A percentile compares a stretch with the other conserved stretches of the same genome.
Conservation (phyloP, 2,329 filamentous ascomycete genomes). For the Penicillium sp. region DNA sequence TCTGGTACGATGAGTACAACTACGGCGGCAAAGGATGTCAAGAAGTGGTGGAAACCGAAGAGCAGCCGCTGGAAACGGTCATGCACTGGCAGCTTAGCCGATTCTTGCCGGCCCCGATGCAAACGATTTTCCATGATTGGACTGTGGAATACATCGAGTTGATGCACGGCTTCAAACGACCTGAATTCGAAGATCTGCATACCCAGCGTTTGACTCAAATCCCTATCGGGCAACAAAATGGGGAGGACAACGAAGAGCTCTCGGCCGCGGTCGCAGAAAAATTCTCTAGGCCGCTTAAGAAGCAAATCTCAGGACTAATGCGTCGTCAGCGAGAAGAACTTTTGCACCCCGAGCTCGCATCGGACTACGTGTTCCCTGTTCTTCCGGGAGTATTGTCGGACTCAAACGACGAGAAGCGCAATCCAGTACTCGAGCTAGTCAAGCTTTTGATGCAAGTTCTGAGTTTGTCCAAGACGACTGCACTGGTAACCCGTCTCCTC, state of each 20-base stretch:
- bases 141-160: slow-evolving; percentile 92
- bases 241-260: slow-evolving; percentile 63
- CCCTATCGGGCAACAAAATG: slow-evolving; percentile 61
- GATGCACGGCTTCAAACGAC: slow-evolving; percentile 86
- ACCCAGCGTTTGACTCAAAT: slow-evolving; percentile 65
- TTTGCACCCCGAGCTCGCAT: slow-evolving; percentile 83
- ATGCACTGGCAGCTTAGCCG: slow-evolving; percentile 99
- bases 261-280: slow-evolving; percentile 75
- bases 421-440: slow-evolving; percentile 86
- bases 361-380: slow-evolving; percentile 83
- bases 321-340: slow-evolving; percentile 86
- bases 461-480: slow-evolving; percentile 86
- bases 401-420: slow-evolving; percentile 64
- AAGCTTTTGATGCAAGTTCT: slow-evolving; percentile 93
- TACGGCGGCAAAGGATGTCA: slow-evolving; percentile 93
- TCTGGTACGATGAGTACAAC: slow-evolving; percentile 99
- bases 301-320: slow-evolving; percentile 82
- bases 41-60: slow-evolving; percentile 75
- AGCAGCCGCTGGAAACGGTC: slow-evolving; percentile 83
- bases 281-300: slow-evolving; percentile 89
- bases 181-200: slow-evolving; percentile 65
- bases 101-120: slow-evolving; percentile 80
- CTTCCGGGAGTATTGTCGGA: slow-evolving; percentile 61
- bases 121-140: slow-evolving; percentile 88
- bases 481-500: slow-evolving; percentile 82